phyloP scores from a whole-genome alignment of 2,329 filamentous ascomycete genomes.

The Biscogniauxia marginata region DNA sequence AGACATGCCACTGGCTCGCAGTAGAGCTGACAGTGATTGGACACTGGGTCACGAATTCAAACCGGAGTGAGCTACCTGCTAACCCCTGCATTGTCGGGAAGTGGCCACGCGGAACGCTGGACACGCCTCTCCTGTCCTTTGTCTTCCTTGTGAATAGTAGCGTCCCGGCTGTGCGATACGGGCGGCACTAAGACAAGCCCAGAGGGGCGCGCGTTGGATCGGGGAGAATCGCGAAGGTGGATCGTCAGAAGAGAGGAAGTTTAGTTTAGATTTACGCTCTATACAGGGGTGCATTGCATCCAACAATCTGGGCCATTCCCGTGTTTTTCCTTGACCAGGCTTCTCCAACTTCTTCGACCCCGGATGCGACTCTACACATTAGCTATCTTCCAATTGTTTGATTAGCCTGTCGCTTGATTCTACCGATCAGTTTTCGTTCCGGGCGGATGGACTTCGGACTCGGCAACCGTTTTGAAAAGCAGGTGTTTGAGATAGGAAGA shows the following conservation, averaged over 20 bases:
- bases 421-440: constrained; percentile 18
- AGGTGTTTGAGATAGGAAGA: background rate
- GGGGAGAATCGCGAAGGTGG: background rate
- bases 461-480: constrained; percentile 3
- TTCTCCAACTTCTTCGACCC: constrained; percentile 7
- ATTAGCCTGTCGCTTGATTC: constrained; percentile 1
- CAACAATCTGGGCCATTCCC: constrained; percentile 10
- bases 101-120: background rate
- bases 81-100: constrained; percentile 34
- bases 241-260: background rate
- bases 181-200: background rate
- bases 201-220: background rate
- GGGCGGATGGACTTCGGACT: constrained; percentile 3
- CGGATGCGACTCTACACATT: background rate
- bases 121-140: background rate
- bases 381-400: background rate
- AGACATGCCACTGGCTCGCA: constrained; percentile 33
- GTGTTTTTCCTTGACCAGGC: constrained; percentile 23
- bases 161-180: no score
- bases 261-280: background rate
- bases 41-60: constrained; percentile 36
- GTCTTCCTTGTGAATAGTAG: no score
- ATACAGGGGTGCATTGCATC: background rate
- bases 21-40: constrained; percentile 27
- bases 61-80: constrained; percentile 30